Percentiles rank a stretch among this genome's conserved stretches.
These are phyloP conservation scores for Chalciporus piperatus DNA, from an alignment of 768 basidiomycete species.

Conservation along the genomic window DNA sequence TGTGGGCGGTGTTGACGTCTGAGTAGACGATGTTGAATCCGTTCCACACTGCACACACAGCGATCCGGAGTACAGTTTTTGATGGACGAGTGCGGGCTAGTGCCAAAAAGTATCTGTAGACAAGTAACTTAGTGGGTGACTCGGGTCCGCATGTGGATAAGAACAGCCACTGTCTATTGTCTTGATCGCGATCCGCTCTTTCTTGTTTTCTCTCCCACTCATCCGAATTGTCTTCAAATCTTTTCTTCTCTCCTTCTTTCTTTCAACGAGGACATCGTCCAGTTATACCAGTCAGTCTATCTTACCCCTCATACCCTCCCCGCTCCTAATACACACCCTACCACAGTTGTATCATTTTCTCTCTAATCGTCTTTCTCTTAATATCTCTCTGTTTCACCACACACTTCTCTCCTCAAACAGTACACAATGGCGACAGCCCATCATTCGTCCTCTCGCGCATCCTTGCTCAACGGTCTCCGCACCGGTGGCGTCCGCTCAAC, in stretches of 20 bases:
- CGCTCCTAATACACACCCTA: neutral
- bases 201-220: neutral
- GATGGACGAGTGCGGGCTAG: conserved; percentile 80
- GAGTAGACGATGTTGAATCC: conserved; percentile 84
- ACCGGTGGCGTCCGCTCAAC: conserved; percentile 87
- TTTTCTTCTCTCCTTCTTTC: conserved; percentile 27
- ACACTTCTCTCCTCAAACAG: neutral
- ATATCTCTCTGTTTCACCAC: neutral
- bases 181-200: neutral
- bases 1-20: neutral
- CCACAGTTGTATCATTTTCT: neutral
- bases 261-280: conserved; percentile 7
- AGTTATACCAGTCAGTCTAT: neutral
- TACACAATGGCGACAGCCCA: neutral
- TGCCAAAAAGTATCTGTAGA: conserved; percentile 77
- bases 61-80: conserved; percentile 77
- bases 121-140: conserved; percentile 8
- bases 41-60: conserved; percentile 90
- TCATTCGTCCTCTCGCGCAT: conserved; percentile 51
- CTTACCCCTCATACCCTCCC: neutral
- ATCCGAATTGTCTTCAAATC: neutral
- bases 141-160: conserved; percentile 13
- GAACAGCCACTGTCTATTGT: conserved; percentile 1
- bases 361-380: neutral
- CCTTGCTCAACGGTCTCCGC: conserved; percentile 84